Percentiles rank a stretch among this genome's conserved stretches.
These are phyloP conservation scores for Aspergillus saccharolyticus DNA, from an alignment of 495 filamentous ascomycete species.

Conservation along the genomic window DNA sequence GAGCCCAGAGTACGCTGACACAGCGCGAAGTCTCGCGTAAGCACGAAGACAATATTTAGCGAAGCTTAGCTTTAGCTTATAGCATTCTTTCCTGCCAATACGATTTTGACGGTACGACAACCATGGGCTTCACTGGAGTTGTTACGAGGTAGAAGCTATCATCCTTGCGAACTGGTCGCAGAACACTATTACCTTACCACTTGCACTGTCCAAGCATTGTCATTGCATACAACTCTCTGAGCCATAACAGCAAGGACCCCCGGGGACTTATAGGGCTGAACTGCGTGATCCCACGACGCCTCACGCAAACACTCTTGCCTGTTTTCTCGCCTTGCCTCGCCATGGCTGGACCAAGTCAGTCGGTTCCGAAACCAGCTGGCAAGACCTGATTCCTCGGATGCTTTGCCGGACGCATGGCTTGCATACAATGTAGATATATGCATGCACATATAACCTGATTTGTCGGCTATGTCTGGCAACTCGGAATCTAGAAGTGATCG, in stretches of 20 bases:
- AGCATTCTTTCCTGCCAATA: too few species aligned
- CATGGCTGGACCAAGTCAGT: not conserved
- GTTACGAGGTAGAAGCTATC: too few species aligned
- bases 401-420: not conserved
- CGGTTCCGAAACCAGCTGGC: not conserved
- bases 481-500: not conserved
- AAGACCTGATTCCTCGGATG: constrained; percentile 3
- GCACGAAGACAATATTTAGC: too few species aligned
- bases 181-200: not conserved
- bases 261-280: not conserved
- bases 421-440: not conserved
- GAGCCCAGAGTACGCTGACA: not conserved
- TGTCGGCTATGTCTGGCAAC: not conserved
- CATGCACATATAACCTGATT: not conserved
- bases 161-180: too few species aligned
- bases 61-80: too few species aligned
- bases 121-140: too few species aligned
- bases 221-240: not conserved
- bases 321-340: not conserved
- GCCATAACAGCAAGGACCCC: not conserved
- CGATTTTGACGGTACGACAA: too few species aligned
- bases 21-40: not conserved
- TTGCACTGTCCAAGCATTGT: not conserved
- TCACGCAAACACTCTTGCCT: not conserved
- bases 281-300: not conserved